Conservation (phyloP, 2,329 filamentous ascomycete species). For the Colletotrichum caudatum region DNA sequence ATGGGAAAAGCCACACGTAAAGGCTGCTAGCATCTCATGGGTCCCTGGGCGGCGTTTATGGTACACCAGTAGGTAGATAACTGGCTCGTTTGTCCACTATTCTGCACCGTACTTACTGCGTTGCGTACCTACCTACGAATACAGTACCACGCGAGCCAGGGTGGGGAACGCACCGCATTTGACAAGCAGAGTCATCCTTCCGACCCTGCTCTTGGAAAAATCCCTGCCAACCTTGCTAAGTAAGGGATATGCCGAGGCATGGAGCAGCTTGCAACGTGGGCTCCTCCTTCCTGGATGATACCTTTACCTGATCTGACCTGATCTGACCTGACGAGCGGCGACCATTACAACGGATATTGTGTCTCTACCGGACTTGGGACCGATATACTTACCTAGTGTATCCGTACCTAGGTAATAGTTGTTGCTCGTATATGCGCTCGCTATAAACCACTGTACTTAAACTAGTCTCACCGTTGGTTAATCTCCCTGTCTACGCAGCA, state of each 20-base stretch:
- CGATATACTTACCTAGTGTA: background rate
- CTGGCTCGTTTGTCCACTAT: conserved; percentile 4
- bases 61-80: background rate
- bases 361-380: conserved; percentile 28
- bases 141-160: background rate
- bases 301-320: conserved; percentile 6
- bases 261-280: conserved; percentile 13
- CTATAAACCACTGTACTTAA: background rate
- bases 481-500: background rate
- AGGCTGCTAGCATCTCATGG: conserved; percentile 15
- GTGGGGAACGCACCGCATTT: background rate
- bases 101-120: background rate
- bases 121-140: too few relatives aligned
- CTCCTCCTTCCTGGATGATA: conserved; percentile 27
- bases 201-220: background rate
- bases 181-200: conserved; percentile 31
- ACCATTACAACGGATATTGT: conserved; percentile 25
- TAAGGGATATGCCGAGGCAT: conserved; percentile 37
- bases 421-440: conserved; percentile 13
- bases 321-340: conserved; percentile 4
- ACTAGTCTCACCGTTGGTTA: conserved; percentile 16
- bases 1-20: conserved; percentile 23
- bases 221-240: conserved; percentile 20
- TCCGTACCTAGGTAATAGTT: background rate
- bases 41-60: background rate